Evolutionary conservation across 1,139 yeast genomes (phyloP), one percentile per base, ranked within the genome.

Genomic region (Debaryomyces nepalensis): DNA sequence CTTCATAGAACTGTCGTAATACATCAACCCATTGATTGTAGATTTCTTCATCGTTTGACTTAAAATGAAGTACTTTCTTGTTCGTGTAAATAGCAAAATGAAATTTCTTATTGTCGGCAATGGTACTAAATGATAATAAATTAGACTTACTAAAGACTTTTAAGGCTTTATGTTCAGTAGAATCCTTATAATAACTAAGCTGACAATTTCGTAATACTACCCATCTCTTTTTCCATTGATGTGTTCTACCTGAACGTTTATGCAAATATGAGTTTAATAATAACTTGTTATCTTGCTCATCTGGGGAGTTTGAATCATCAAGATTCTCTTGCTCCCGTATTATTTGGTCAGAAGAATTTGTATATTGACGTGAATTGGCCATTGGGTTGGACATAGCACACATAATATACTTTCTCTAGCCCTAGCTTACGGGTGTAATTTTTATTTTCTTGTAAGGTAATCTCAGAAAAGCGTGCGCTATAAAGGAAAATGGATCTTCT

Each of bases 131-230:
- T 5, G 63, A 54, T n/a, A 53, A 53, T n/a, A 66, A 37, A 15
- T 55, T 45, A 4, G 46, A 18, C 12, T 49, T 42, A 40, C 50
- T 52, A 14, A 80, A 65, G 9, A 82, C 82, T 38, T 64, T 68
- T 33, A 71, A 64, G 0, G 85, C 81, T 54, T 79, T 78, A 55
- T 79, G 73, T 53, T 82, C 87, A 29, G 70, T 62, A 11, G 73
- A 69, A 51, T 81, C 83, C 53, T 80, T 80, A 57, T 82, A 82
- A 56, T 77, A 79, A 11, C 82, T 68, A 27, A 82, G 63, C 53
- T 79, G 86, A 38, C 73, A 67, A 14, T 66, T 65, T 29, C 87
- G 63, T n/a, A 82, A 62, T 2, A 80, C 84, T 48, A 79, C 77
- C 87, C 87, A 82, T 29, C 69, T 61, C 45, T 68, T 64, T 50